These are phyloP conservation scores for Kodamaea laetipori DNA, from an alignment of 805 yeast species.

Conservation along the genomic window DNA sequence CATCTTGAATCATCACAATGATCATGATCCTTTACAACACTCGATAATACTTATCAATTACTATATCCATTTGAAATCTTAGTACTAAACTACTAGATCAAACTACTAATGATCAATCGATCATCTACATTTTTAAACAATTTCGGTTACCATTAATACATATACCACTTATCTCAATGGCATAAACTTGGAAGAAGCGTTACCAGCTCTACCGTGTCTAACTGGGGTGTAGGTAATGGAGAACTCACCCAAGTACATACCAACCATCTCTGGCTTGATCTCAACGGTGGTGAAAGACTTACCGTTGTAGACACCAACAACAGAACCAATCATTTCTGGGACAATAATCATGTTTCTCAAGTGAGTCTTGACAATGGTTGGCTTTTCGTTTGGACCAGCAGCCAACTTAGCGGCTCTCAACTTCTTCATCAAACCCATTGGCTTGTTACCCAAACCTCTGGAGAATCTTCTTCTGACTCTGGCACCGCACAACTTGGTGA, in stretches of 20 bases:
- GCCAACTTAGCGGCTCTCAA: conserved; percentile 96
- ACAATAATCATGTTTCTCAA: conserved; percentile 98
- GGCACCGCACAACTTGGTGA: conserved; percentile 94
- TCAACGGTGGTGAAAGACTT: conserved; percentile 99
- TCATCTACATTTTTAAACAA: neutral
- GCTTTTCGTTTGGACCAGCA: conserved; percentile 92
- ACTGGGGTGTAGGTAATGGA: conserved; percentile 99
- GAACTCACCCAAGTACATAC: conserved; percentile 99
- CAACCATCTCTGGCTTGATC: conserved; percentile 99
- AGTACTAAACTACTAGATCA: too few relatives aligned
- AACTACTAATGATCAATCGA: too few relatives aligned
- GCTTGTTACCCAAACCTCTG: conserved; percentile 94
- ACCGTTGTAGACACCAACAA: conserved; percentile 99
- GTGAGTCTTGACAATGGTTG: conserved; percentile 97
- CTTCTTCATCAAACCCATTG: conserved; percentile 95
- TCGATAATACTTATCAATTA: too few relatives aligned
- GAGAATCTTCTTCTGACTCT: conserved; percentile 99
- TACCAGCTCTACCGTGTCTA: conserved; percentile 98
- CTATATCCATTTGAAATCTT: too few relatives aligned
- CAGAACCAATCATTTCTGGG: conserved; percentile 99
- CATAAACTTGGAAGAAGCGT: conserved; percentile 76
- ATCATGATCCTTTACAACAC: too few relatives aligned
- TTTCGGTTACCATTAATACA: conserved; percentile 4
- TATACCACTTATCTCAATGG: conserved; percentile 51
- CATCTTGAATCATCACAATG: too few relatives aligned